A percentile compares a stretch with the other conserved stretches of the same genome.
Evolutionary conservation across 352 stramenopile genomes (phyloP).

Genomic region (Synura sp.): DNA sequence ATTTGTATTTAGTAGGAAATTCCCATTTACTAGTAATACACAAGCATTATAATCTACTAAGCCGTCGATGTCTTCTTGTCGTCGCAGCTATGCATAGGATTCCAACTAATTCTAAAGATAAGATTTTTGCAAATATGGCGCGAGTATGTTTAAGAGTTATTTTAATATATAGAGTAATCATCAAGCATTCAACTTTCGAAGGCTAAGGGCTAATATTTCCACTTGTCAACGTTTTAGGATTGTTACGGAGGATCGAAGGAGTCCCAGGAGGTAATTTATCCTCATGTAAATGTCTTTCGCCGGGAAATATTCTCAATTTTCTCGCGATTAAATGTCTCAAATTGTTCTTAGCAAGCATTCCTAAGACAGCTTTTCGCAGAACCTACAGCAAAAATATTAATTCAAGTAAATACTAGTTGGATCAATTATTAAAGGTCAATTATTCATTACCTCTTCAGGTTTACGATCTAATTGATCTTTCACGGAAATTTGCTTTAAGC

Average conservation of each 20-base stretch:
- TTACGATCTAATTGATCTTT: constrained; percentile 87
- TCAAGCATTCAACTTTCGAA: too few relatives aligned
- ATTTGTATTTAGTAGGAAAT: too few relatives aligned
- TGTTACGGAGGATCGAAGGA: neutral
- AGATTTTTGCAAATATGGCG: too few relatives aligned
- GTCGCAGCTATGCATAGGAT: too few relatives aligned
- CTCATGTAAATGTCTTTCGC: constrained; percentile 80
- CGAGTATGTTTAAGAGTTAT: too few relatives aligned
- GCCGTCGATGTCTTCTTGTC: too few relatives aligned
- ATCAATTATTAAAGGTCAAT: too few relatives aligned
- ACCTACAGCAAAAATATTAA: constrained; percentile 50
- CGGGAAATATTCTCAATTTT: constrained; percentile 94
- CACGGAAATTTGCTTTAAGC: constrained; percentile 88
- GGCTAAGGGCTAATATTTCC: too few relatives aligned
- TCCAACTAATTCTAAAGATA: too few relatives aligned
- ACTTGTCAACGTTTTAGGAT: neutral
- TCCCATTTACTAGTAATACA: too few relatives aligned
- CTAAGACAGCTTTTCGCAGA: constrained; percentile 88
- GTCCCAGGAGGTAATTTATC: constrained; percentile 59
- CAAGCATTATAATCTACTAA: too few relatives aligned
- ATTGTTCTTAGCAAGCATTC: constrained; percentile 96
- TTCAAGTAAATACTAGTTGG: neutral
- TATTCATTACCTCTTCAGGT: constrained; percentile 67
- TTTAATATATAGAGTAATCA: too few relatives aligned
- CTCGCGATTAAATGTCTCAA: constrained; percentile 87